Evolutionary conservation across 1,284 basidiomycete species (phyloP).

Genomic region (Peniophora sp.): DNA sequence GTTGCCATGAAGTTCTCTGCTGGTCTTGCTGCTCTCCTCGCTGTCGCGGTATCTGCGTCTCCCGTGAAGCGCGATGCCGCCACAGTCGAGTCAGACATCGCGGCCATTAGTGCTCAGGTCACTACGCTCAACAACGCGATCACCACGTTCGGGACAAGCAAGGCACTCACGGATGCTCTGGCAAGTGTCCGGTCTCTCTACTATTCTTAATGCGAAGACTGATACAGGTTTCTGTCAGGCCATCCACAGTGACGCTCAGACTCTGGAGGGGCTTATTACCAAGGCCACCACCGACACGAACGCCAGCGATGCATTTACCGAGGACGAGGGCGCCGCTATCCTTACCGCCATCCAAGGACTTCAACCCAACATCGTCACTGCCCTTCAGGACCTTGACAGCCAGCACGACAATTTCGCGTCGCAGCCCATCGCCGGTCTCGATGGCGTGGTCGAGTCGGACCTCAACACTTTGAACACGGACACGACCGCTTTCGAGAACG

Average conservation of each 20-base stretch:
- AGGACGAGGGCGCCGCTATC: background rate
- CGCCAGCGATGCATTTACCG: background rate
- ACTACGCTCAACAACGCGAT: constrained; percentile 23
- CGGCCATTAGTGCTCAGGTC: constrained; percentile 17
- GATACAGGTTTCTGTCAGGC: background rate
- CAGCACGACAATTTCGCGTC: background rate
- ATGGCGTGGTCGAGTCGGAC: background rate
- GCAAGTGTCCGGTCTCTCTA: constrained; percentile 11
- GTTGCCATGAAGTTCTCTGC: background rate
- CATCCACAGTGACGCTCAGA: background rate
- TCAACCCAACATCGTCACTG: background rate
- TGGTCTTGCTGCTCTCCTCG: background rate
- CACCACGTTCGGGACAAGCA: constrained; percentile 21
- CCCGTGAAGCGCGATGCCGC: constrained; percentile 15
- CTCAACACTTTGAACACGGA: background rate
- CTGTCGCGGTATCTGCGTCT: constrained; percentile 7
- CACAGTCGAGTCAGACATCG: constrained; percentile 22
- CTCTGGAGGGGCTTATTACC: background rate
- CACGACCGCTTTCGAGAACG: background rate
- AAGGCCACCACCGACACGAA: background rate
- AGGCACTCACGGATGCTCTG: constrained; percentile 20
- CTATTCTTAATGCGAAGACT: background rate
- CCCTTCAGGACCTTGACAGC: background rate
- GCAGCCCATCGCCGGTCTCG: background rate
- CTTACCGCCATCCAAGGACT: background rate